Evolutionary conservation across 495 filamentous ascomycete genomes (phyloP), one percentile per base, ranked within the genome.

Genomic region (Lichenothelia convexa): DNA sequence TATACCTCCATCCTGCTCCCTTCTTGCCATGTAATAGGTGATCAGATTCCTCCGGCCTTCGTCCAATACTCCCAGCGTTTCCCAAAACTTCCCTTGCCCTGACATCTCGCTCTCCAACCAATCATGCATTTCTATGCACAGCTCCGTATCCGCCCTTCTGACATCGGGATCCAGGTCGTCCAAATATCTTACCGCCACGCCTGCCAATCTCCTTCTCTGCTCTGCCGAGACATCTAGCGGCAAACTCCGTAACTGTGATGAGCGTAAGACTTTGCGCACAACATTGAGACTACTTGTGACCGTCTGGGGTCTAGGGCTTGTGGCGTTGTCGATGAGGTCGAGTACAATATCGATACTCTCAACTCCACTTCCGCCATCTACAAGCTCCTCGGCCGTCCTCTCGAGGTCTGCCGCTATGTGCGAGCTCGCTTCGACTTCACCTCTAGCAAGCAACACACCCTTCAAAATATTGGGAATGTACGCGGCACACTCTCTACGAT

Each of bases 151-250:
- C 40, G 81, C 77, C 56, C 79, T 76, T 17, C 86, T 60, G 2
- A 93, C 74, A 43, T 81, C 83, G 23, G 78, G 69, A 36, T 87
- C 76, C n/a, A 60, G 50, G 45, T 75, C 75, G 32, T 75, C 68
- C 12, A 95, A 60, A 38, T 71, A 76, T 24, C 61, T 53, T 23
- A 62, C 65, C 3, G 73, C 71, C 9, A 81, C 57, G 4, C 48
- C 50, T 7, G 75, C 71, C 13, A 74, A 39, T 2, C 59, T 55
- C 20, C 29, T 32, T 16, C 45, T 49, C 35, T 53, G 50, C 24
- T 53, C 56, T 7, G 32, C 11, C 13, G 47, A 38, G 1, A 55
- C 45, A 1, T 44, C 30, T 8, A 45, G 11, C 6, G 24, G 21
- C 22, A 23, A 38, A 12, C 30, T 19, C 16, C 32, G 36, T 2